Evolutionary conservation across 371 early-diverging fungal genomes (phyloP), one percentile per base, ranked within the genome.

Genomic region (Neoconidiobolus thromboides): DNA sequence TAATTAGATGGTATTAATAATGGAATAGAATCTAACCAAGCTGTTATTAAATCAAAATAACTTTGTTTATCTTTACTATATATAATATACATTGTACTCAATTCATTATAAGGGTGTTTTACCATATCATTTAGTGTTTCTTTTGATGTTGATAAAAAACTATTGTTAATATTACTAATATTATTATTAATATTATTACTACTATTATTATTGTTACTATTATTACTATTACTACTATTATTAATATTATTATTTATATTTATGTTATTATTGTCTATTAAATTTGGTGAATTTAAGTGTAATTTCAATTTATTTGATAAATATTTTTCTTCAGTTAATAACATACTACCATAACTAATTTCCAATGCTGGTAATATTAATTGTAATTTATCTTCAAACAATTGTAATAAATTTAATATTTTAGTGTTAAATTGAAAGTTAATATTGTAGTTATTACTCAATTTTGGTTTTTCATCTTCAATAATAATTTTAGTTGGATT

Each of bases 11-110:
- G 89, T 69, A 81, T 75, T 12, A 81, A 71, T 4, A 87, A 73
- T 5, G 91, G 91, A 55, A 88, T 67, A 41, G 80, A 74, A 49
- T 87, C 84, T 12, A 89, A 64, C 63, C 78, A 80, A 0, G 79
- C 71, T 3, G 70, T 71, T 62, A 84, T 67, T 3, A 86, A 69
- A 68, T 83, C 83, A 60, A 85, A 79, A 56, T 78, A 80, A 0
- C 76, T 68, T 54, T 83, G 85, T 59, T 79, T 78, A 15, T 86
- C 86, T 56, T 71, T 80, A 12, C 74, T 68, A 59, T 79, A 83
- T 0, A 80, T 73, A 0, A 80, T 76, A 26, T 74, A 71, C 43
- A 83, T 73, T 1, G 69, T 70, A 0, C 77, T 65, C 60, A 68
- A 62, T 48, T 69, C 65, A 3, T 65, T 62, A 39, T 69, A 73